Base-by-base conservation (phyloP, 1,284 basidiomycete species). In the Microbotryum violaceum region DNA sequence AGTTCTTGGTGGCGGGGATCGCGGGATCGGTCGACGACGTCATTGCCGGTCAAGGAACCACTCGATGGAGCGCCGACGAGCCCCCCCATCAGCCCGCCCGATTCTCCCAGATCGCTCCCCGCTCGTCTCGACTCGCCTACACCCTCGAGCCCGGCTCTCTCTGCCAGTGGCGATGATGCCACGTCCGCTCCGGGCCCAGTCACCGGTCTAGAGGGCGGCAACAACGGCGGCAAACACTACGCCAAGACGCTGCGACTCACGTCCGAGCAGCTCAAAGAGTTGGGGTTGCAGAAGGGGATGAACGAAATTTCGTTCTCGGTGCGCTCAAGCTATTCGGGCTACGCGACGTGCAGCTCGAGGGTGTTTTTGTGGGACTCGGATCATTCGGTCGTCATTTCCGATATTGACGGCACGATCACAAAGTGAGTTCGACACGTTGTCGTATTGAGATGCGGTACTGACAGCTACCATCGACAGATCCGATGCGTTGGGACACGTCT, bases 381-480 rank as follows among this genome's bases (percentile, higher is more conserved):
- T 10, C 91, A 97, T 74, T 82, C 83, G 29, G 85, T 98, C 25
- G 89, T 98, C 42, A 86, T 99, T 49, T 97, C 93, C 44, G 96
- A 99, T 74, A 98, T 99, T 66, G 96, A 99, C 74, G 96, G 96
- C 2, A 99, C 96, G 0, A 99, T 99, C 74, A 99, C 96, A 44
- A 97, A 96, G 91, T 93, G 70, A 49, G 83, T 72, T 31, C 45
- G 2, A 3, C 31, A 55, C 4, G 55, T 58, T 49, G 44, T 60
- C 1, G 29, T 66, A 47, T 45, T 54, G 25, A 12, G 25, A 10
- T 2, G 12, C 7, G 6, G 37, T 6, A 21, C 42, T 56, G 9
- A 58, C 33, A 18, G 0, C 20, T 33, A 70, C 68, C 51, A 57
- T 6, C 14, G 50, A 37, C 69, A 94, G 90, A 75, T 97, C 93